phyloP scores from a whole-genome alignment of 257 asterid species.

The Solanum rostratum region DNA sequence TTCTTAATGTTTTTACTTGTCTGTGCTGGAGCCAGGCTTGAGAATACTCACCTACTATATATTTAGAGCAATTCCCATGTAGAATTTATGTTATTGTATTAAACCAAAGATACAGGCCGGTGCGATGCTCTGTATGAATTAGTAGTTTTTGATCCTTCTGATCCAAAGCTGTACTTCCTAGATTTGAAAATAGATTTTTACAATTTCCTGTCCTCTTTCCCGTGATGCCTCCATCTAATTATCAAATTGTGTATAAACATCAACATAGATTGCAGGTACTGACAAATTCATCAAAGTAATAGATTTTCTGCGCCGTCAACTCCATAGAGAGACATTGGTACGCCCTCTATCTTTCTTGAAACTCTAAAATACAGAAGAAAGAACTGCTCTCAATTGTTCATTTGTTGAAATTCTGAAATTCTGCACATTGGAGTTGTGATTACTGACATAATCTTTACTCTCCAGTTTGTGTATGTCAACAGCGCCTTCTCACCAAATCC shows the following conservation, averaged over 20 bases:
- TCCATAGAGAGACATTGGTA: slow-evolving; percentile 89
- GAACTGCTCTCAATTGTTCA: background rate
- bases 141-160: too few species aligned
- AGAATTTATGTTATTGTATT: background rate
- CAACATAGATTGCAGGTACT: slow-evolving; percentile 61
- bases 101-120: background rate
- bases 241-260: background rate
- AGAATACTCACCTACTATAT: background rate
- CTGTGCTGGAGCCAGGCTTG: background rate
- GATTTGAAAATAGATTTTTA: background rate
- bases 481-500: slow-evolving; percentile 97
- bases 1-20: background rate
- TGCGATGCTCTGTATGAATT: too few species aligned
- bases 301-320: slow-evolving; percentile 92
- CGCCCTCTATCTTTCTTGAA: background rate
- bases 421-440: background rate
- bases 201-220: background rate
- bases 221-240: background rate
- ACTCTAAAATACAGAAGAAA: background rate
- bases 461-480: slow-evolving; percentile 90
- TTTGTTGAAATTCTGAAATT: background rate
- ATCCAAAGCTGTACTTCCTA: background rate
- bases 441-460: slow-evolving; percentile 6
- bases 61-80: background rate
- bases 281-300: slow-evolving; percentile 86